Base-by-base conservation (phyloP, 148 eudicot genomes). In the Euryodendron excelsum region DNA sequence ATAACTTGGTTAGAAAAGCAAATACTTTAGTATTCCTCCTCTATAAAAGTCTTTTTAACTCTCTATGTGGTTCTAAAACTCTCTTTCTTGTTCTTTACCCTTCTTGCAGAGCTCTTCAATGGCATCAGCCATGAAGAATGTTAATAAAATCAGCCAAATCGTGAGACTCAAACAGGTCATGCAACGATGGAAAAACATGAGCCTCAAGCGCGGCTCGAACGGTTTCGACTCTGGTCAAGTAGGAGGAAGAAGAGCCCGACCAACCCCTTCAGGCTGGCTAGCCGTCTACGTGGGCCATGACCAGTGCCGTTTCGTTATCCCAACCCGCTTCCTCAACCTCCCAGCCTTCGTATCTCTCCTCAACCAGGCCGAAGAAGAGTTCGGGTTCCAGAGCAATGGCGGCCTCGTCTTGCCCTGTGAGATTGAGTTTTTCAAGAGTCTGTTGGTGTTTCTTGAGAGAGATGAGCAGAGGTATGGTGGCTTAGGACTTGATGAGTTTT, bases 331-430 rank as follows among this genome's bases (percentile, higher is more conserved):
- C 74, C 77, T 86, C 33, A 86, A 86, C 41, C 56, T 86, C 0
- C 89, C 87, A 11, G 66, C 84, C 28, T 77, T 86, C 67, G 66
- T 75, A 1, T 75, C 81, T 13, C 77, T 86, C 52, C 82, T 86
- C n/a, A 34, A 77, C 78, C 78, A 79, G 64, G 87, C 87, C 7
- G 83, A 74, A 39, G 87, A 86, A n/a, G 89, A 86, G 77, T 86
- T 82, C 48, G 87, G 89, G 18, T 86, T 61, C 41, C 83, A 77
- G 45, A 65, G 11, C 45, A 39, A 23, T 21, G 87, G 89, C 41
- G 85, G 82, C 12, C 69, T 86, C 31, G 61, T 60, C 21, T 48
- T 86, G n/a, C 85, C 87, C 8, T 86, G 89, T 65, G 87, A 81
- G 12, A 74, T 70, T 9, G 82, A 18, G 2, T 79, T 82, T 17